Percentiles rank a stretch among this genome's conserved stretches.
Conservation (phyloP, 768 basidiomycete species). For the Suillus subluteus region DNA sequence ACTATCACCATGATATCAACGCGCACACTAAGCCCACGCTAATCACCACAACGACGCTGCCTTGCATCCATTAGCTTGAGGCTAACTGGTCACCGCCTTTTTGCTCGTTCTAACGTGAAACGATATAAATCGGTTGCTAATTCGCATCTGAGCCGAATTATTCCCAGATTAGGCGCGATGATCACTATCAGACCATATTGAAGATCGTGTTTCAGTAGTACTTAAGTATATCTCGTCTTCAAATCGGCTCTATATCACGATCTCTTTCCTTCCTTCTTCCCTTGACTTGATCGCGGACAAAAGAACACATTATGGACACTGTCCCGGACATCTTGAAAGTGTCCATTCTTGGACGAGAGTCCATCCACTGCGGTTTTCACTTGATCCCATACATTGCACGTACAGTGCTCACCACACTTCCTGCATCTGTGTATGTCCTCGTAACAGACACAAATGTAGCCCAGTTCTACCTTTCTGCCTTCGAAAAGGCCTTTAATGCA, state of each 20-base stretch:
- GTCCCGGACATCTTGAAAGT: conserved; percentile 72
- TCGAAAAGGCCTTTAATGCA: conserved; percentile 65
- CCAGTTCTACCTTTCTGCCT: conserved; percentile 69
- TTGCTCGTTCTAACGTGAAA: conserved; percentile 3
- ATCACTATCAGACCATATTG: neutral
- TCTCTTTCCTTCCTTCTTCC: neutral
- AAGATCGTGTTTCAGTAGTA: neutral
- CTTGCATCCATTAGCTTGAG: neutral
- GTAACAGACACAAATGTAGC: conserved; percentile 94
- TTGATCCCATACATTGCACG: conserved; percentile 82
- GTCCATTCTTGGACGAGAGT: conserved; percentile 80
- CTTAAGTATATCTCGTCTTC: neutral
- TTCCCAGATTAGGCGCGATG: neutral
- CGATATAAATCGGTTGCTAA: neutral
- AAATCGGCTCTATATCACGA: neutral
- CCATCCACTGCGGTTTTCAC: conserved; percentile 94
- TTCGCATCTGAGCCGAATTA: conserved; percentile 6
- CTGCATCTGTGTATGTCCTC: conserved; percentile 87
- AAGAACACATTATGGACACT: conserved; percentile 16
- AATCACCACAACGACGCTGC: neutral
- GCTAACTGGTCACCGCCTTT: neutral
- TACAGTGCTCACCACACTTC: conserved; percentile 70
- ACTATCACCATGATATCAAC: neutral
- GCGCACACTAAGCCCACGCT: neutral
- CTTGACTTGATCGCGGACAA: neutral